phyloP scores from a whole-genome alignment of 148 eudicot genomes.

The Camellia granthamiana region DNA sequence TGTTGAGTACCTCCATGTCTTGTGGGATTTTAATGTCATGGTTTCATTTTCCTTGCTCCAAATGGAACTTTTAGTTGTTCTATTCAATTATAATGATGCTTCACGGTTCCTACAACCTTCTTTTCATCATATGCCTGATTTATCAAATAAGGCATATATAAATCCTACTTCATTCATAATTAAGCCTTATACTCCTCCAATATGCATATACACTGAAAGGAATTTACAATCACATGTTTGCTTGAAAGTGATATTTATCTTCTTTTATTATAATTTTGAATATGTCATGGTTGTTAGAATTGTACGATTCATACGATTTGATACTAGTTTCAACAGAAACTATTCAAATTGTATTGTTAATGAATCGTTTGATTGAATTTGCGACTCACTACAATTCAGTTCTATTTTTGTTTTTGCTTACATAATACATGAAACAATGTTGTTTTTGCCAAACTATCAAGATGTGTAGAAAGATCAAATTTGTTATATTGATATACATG shows the following conservation, averaged over 20 bases:
- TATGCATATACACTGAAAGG: background rate
- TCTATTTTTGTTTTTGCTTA: no score
- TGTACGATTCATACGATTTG: no score
- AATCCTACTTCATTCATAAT: background rate
- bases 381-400: no score
- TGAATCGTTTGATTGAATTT: no score
- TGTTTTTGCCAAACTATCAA: no score
- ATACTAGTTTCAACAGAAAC: no score
- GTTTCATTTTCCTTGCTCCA: background rate
- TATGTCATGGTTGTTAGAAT: no score
- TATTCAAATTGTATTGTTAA: no score
- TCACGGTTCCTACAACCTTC: background rate
- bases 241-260: background rate
- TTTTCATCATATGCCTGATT: background rate
- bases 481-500: no score
- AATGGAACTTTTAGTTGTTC: background rate
- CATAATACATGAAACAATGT: no score
- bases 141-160: background rate
- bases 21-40: background rate
- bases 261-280: background rate
- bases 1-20: background rate
- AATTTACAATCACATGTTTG: background rate
- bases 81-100: background rate
- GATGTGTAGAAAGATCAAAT: no score
- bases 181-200: background rate